Conservation (phyloP, 805 yeast species). For the Metschnikowia cerradonensis region DNA sequence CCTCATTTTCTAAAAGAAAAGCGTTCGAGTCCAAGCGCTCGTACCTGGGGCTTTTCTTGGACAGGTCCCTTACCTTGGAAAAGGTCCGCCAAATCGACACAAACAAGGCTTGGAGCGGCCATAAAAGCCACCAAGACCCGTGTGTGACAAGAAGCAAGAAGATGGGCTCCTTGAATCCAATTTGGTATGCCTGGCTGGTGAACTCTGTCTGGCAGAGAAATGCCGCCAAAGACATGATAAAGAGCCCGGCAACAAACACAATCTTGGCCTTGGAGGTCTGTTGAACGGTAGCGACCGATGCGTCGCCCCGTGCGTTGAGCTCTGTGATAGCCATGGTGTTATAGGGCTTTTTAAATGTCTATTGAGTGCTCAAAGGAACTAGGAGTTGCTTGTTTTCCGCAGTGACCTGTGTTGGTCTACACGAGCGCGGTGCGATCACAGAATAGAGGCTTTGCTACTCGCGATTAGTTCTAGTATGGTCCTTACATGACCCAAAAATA, state of each 20-base stretch:
- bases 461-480: background rate
- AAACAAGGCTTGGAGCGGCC: conserved; percentile 61
- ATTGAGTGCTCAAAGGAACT: background rate
- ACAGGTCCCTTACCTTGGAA: conserved; percentile 19
- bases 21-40: conserved; percentile 31
- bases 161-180: conserved; percentile 65
- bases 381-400: background rate
- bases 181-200: conserved; percentile 62
- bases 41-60: conserved; percentile 16
- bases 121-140: conserved; percentile 68
- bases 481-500: too few species aligned
- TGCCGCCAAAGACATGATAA: conserved; percentile 39
- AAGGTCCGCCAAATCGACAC: conserved; percentile 47
- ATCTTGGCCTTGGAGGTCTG: conserved; percentile 35
- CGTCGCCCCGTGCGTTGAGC: conserved; percentile 22
- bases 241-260: conserved; percentile 30
- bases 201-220: conserved; percentile 81
- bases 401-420: background rate
- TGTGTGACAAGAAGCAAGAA: conserved; percentile 66
- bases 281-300: conserved; percentile 21
- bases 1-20: conserved; percentile 22
- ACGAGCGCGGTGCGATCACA: background rate
- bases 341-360: background rate
- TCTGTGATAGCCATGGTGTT: conserved; percentile 33
- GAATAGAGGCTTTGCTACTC: background rate